Base-by-base conservation (phyloP, 805 yeast species). In the Candida bentonensis region DNA sequence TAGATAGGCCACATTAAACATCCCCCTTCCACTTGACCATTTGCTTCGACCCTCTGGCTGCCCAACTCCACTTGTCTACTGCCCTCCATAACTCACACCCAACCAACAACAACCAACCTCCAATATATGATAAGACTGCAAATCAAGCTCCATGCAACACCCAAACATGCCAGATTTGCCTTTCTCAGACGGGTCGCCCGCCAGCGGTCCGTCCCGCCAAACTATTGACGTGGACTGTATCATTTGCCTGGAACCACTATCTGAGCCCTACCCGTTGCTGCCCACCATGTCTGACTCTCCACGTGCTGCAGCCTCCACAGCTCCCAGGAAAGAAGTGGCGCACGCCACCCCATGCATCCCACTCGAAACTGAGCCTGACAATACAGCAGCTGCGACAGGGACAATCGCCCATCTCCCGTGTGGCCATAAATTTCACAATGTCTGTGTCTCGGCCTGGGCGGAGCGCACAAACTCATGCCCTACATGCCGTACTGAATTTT, bases 381-480 rank as follows among this genome's bases (percentile, higher is more conserved):
- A n/a, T n/a, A 25, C 11, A 25, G 27, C 27, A 25, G 27, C 27
- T 7, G 27, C 27, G 4, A 44, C 49, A 23, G 43, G 42, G 42
- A 50, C 45, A 41, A 46, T 49, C 27, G 57, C 52, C 50, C 33
- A 51, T 51, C 51, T 61, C 11, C 70, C 71, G 2, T 79, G 84
- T 55, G 57, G 60, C 27, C 84, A 79, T 56, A 53, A 52, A 44
- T 79, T 75, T 53, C 88, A 81, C 56, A 62, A 69, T 2, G 52
- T 61, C 15, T 81, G 88, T 51, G 67, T 80, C 28, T 51, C 65
- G 27, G 65, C 67, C 23, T 81, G 88, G 88, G 59, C 72, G 20
- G 58, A 64, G 30, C 66, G 72, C 33, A 73, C 26, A 41, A 34
- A 41, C 36, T 25, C 36, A 3, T 77, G 83, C 53, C 84, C 84